Base-by-base conservation (phyloP, 2,329 filamentous ascomycete species). In the Botryosphaeria dothidea region DNA sequence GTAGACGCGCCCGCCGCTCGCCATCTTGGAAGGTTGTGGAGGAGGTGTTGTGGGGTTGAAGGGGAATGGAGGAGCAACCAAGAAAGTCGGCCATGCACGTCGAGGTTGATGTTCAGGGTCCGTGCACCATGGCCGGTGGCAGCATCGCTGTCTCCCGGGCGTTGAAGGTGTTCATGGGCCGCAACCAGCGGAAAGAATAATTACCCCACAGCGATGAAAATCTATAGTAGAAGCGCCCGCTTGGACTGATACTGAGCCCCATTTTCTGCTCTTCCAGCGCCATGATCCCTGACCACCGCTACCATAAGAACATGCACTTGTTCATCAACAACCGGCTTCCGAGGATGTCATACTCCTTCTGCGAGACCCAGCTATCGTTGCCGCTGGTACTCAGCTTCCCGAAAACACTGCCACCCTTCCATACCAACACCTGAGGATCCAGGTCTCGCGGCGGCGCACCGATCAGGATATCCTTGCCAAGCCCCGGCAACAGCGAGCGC, bases 341-440 rank as follows among this genome's bases (percentile, higher is more conserved):
- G 62, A 97, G 76, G 66, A 92, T 86, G 80, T 97, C 93, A 78
- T 94, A 97, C 82, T 98, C 94, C 71, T 90, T 84, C 52, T 88
- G 86, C 15, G 90, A 90, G 73, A 98, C 92, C 95, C 95, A 99
- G 72, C 91, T 95, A 77, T 99, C 95, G 79, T 98, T 98, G 17
- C 77, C 77, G 67, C 92, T 93, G 51, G 82, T 82, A 66, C 89
- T 86, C 70, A 98, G 81, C 80, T 96, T 93, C 2, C 92, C 93
- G 82, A 97, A 99, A 17, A 99, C 93, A 75, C 93, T 97, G 0
- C 92, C 95, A 3, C 95, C 95, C 84, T 99, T 99, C 95, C 95
- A 99, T 8, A 90, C 89, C 62, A 98, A 91, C n/a, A 98, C 93
- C 79, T 97, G 93, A 66, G 95, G 92, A 78, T 99, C 95, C 81